Evolutionary conservation across 176 grass and related monocot genomes (phyloP), one percentile per base, ranked within the genome.

Genomic region (Secale cereale): DNA sequence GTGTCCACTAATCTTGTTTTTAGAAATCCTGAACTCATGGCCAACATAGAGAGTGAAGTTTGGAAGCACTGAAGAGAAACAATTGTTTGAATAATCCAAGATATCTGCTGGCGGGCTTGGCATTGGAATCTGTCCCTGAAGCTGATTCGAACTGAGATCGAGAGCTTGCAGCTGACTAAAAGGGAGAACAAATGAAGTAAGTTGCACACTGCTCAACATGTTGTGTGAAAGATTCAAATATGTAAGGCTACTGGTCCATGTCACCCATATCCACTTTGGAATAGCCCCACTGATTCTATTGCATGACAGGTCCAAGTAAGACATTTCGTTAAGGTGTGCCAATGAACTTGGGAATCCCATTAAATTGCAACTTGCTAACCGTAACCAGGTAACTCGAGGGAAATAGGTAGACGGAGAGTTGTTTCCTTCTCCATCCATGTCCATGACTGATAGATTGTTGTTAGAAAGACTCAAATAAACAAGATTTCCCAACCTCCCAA

Each of bases 261-360:
- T 54, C 29, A 17, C 25, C 84, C 50, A 85, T 63, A 91, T 70
- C 85, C 59, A 77, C 0, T 76, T 78, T 39, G 89, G 86, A 77
- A 91, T 73, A 28, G n/a, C 30, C 6, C 37, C 86, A 33, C 23
- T 54, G 9, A 91, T 77, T 19, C 76, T 41, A 31, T 88, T 91
- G 19, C 33, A 81, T 39, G 85, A 91, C 59, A 91, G 46, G 45
- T 88, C 89, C 14, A 91, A 52, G 16, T 8, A 67, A 67, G 6
- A 33, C 65, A 67, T 4, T 10, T 35, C 16, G 0, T 67, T 67
- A 35, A 65, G 12, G 28, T 3, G 65, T 35, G 65, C 16, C 65
- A 67, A 35, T 10, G 16, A 19, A 15, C 1, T 0, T 4, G 65
- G 65, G 9, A 68, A 35, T 36, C 1, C 0, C 0, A 8, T 68